phyloP scores from a whole-genome alignment of 805 yeast genomes.

The Schizosaccharomyces cryophilus region DNA sequence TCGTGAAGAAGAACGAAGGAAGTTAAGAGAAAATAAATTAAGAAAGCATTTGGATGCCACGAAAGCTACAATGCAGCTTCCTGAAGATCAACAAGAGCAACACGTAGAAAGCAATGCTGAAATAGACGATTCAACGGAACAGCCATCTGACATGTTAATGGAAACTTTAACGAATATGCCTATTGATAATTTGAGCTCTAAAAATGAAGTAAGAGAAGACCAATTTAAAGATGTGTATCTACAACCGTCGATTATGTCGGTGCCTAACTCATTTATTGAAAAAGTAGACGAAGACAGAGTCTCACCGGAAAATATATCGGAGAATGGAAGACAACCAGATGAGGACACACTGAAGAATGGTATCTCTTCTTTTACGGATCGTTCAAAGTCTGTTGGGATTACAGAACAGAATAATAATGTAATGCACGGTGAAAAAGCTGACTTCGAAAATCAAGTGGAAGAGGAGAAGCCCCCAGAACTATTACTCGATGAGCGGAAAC shows the following conservation, averaged over 20 bases:
- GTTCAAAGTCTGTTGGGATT: background rate
- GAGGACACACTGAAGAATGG: no score
- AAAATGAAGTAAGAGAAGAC: background rate
- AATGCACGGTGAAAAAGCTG: background rate
- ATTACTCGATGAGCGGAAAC: background rate
- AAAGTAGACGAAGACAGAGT: background rate
- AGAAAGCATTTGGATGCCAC: background rate
- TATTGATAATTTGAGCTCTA: background rate
- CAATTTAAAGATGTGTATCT: background rate
- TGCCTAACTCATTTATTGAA: background rate
- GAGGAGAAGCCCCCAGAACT: background rate
- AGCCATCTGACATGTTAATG: background rate
- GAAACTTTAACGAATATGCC: background rate
- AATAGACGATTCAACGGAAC: background rate
- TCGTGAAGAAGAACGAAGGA: conserved; percentile 23
- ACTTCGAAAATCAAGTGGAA: background rate
- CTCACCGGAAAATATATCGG: no score
- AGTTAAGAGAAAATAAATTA: background rate
- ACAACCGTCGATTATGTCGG: background rate
- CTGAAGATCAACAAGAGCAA: background rate
- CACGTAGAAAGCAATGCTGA: background rate
- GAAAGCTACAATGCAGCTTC: background rate
- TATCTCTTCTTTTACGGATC: background rate
- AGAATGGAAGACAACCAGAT: no score
- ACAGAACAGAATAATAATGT: background rate